These are phyloP conservation scores for Puccinia coronata DNA, from an alignment of 1,284 basidiomycete genomes.

Conservation along the genomic window DNA sequence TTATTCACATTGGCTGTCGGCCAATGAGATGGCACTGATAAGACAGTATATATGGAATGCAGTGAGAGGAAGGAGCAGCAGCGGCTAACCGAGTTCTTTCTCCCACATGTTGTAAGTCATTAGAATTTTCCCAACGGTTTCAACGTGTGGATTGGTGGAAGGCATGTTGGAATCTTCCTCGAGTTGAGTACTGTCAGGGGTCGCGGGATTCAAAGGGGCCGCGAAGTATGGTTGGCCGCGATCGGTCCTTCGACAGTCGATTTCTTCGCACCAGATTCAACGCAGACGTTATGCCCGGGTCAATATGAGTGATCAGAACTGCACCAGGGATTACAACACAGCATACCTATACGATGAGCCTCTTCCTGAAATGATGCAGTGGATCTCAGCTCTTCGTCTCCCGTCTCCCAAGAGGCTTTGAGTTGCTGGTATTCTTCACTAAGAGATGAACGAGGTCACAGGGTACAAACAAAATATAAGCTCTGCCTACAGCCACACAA, in stretches of 20 bases:
- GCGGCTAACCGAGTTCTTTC: constrained; percentile 74
- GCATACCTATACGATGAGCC: constrained; percentile 55
- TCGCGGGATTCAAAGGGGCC: constrained; percentile 38
- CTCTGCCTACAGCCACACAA: constrained; percentile 50
- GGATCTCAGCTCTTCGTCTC: constrained; percentile 65
- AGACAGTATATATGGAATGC: constrained; percentile 18
- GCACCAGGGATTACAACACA: background rate
- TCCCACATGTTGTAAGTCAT: constrained; percentile 86
- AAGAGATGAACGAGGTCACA: constrained; percentile 29
- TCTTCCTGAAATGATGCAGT: constrained; percentile 56
- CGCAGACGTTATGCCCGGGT: background rate
- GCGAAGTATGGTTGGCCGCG: constrained; percentile 83
- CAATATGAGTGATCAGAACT: background rate
- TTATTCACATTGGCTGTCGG: constrained; percentile 56
- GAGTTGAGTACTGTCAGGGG: constrained; percentile 58
- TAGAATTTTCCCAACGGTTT: constrained; percentile 74
- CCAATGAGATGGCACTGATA: constrained; percentile 7
- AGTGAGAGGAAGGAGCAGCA: background rate
- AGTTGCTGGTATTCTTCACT: constrained; percentile 71
- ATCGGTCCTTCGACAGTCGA: constrained; percentile 97
- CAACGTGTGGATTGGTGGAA: constrained; percentile 81
- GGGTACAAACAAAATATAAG: constrained; percentile 58
- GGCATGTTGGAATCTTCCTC: constrained; percentile 76
- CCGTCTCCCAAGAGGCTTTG: constrained; percentile 77
- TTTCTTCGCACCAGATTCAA: constrained; percentile 66